Evolutionary conservation across 352 stramenopile genomes (phyloP), one percentile per base, ranked within the genome.

Genomic region (Phytophthora sojae): DNA sequence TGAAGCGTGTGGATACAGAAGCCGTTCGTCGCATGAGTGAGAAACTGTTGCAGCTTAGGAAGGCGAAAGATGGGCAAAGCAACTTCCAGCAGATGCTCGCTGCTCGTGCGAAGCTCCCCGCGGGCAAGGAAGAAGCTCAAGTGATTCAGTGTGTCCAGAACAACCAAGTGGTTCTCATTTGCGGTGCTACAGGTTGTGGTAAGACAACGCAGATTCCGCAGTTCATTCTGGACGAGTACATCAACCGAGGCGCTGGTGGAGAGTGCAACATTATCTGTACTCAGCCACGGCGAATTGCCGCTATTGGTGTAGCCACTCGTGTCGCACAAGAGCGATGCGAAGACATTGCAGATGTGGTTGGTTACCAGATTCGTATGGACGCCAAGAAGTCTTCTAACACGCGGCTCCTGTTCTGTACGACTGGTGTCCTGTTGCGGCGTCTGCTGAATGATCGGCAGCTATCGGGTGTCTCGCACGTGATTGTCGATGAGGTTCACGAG

Each of bases 401-500:
- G 35, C 82, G 96, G 7, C 76, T 99, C 21, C 75, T 98, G 11
- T 99, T 99, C 64, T 99, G 95, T 67, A 99, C 97, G 25, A 99
- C 97, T 12, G 97, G 97, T 66, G 90, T 99, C 37, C 69, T 99
- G 57, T 80, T 99, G 49, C 92, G 96, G 32, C 85, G 95, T n/a
- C 73, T 99, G 14, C 90, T 98, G 11, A 89, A 86, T 6, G 97
- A 99, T 67, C 88, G 86, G 1, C 77, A 82, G 51, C 80, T 99
- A 0, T 79, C 93, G 7, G 90, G 84, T 30, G 88, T 99, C 17
- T 97, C 96, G 15, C 97, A 99, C 73, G 90, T 99, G 60, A 93
- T 99, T 54, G 93, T 99, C n/a, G 98, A 99, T 80, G 97, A 99
- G 80, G 97, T 99, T 21, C 97, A 99, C 75, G 98, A 99, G 70